Evolutionary conservation across 768 basidiomycete species (phyloP), one percentile per base, ranked within the genome.

Genomic region (Amanita jacksonii): DNA sequence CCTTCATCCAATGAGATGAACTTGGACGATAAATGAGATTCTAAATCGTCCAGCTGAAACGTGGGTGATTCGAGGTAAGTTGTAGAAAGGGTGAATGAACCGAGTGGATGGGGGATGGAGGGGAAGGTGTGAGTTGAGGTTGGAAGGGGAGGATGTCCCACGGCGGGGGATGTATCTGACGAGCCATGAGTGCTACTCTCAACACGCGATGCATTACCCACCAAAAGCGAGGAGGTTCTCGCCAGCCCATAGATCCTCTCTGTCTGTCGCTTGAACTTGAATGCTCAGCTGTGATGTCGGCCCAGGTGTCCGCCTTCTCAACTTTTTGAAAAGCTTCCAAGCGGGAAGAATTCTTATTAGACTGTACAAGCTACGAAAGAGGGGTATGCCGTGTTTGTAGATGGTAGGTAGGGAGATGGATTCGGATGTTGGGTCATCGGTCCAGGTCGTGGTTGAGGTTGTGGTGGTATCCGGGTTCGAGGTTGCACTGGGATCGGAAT

Each of bases 361-460:
- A 41, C 77, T 80, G 67, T 67, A 90, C 5, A 85, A 56, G 55
- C 83, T 85, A 39, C 87, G 73, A 65, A 89, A 90, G 15, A 88
- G 71, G 24, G 83, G 73, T 54, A 90, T 89, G 27, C 81, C 78
- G 52, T 88, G 80, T 61, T 90, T 90, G 72, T 90, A 90, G 43
- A 87, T 80, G 9, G 81, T 83, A 0, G 86, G 72, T 27, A 81
- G 76, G 10, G 79, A 74, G 30, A 82, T 68, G 47, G n/a, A n/a
- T n/a, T n/a, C n/a, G n/a, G n/a, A n/a, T n/a, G n/a, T n/a, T n/a
- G n/a, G n/a, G n/a, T n/a, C n/a, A n/a, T n/a, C n/a, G n/a, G n/a
- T n/a, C 82, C 80, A 38, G 60, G 52, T 44, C 57, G 57, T n/a
- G 40, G 40, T 1, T 20, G 40, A 3, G 30, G 27, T 28, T 15